These are phyloP conservation scores for Colletotrichum sp. DNA, from an alignment of 2,329 filamentous ascomycete species.

Conservation along the genomic window DNA sequence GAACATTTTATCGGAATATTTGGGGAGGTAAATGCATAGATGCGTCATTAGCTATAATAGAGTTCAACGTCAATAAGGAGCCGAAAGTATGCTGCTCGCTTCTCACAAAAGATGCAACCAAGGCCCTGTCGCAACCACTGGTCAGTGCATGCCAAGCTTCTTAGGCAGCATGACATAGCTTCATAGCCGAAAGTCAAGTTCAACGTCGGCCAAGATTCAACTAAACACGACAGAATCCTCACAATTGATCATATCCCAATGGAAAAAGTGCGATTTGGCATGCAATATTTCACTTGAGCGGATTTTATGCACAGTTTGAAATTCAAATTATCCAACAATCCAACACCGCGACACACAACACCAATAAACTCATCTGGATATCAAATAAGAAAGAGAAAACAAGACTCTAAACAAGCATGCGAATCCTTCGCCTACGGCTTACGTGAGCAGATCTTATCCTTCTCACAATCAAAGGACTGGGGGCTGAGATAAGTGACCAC, in stretches of 20 bases:
- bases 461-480: conserved; percentile 15
- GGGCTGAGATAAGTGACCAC: conserved; percentile 17
- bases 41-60: background rate
- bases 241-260: background rate
- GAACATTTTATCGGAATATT: background rate
- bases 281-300: background rate
- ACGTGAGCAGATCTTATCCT: background rate
- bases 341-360: background rate
- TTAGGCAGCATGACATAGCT: background rate
- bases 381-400: background rate
- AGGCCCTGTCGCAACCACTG: background rate
- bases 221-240: background rate
- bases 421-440: background rate
- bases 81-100: background rate
- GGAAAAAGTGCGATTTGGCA: background rate
- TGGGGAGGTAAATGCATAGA: background rate
- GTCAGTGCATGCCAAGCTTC: background rate
- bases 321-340: background rate
- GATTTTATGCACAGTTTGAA: background rate
- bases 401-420: background rate
- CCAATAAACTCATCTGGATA: background rate
- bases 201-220: background rate
- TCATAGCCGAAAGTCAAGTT: background rate
- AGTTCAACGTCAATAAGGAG: background rate
- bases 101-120: background rate